Evolutionary conservation across 805 yeast species (phyloP), one percentile per base, ranked within the genome.

Genomic region (Wickerhamiella siamensis): DNA sequence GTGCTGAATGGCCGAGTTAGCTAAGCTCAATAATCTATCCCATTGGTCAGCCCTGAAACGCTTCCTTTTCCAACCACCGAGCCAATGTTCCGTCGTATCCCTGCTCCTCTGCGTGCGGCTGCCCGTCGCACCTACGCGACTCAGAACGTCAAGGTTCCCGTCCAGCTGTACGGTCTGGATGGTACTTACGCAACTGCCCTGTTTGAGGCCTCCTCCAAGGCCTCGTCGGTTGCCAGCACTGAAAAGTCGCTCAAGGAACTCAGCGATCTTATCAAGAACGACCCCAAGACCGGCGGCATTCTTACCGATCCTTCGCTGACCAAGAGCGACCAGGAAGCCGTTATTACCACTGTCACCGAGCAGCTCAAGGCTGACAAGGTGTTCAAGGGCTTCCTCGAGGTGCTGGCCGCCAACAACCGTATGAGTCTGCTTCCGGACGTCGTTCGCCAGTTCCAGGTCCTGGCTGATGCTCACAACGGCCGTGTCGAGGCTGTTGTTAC

Each of bases 171-270:
- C 58, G 97, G 97, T 50, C 68, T 88, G 53, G 96, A 87, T 54
- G 98, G 97, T 60, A 86, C 97, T 51, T 88, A 88, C 65, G 98
- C 97, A 54, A 74, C 84, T 44, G 95, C 98, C 39, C 74, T 91
- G 48, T 88, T 78, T 75, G 71, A 87, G 42, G 96, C 97, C 18
- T 79, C 97, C 43, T 79, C 79, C 52, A 79, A 83, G 71, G 76
- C 75, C 53, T 74, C 93, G 29, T 69, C 83, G 8, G 67, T 86
- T 53, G 88, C 78, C 51, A 65, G 77, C 48, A 78, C 87, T 43
- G 70, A 71, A 54, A 69, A 69, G 57, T 75, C 87, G 33, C 75
- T 91, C 56, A 62, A 62, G 51, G 64, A 73, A 50, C 63, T 91
- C 53, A 60, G 68, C 56, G 58, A 67, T 33, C 65, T 77, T 49